phyloP scores from a whole-genome alignment of 1,139 yeast genomes.

The Sugiyamaella xylanicola region DNA sequence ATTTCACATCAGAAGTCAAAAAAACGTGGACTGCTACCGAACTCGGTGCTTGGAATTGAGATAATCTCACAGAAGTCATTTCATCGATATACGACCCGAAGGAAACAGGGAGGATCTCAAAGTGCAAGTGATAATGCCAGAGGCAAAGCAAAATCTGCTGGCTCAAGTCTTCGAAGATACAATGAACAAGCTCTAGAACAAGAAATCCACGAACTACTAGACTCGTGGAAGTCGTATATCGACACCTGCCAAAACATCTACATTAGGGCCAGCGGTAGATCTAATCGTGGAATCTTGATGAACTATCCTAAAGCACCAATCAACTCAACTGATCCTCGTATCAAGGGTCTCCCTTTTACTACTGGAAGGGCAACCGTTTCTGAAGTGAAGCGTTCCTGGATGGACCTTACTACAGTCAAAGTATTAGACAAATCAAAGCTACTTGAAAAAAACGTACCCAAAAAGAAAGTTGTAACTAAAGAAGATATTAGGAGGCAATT shows the following conservation, averaged over 20 bases:
- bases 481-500: slow-evolving; percentile 23
- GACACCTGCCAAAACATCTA: slow-evolving; percentile 68
- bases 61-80: slow-evolving; percentile 79
- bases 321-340: slow-evolving; percentile 34
- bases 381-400: slow-evolving; percentile 86
- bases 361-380: slow-evolving; percentile 84
- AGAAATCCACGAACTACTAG: slow-evolving; percentile 71
- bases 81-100: slow-evolving; percentile 92
- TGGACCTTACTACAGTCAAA: slow-evolving; percentile 64
- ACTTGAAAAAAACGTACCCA: slow-evolving; percentile 50
- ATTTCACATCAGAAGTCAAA: slow-evolving; percentile 68
- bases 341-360: slow-evolving; percentile 74
- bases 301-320: slow-evolving; percentile 61
- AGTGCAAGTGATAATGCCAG: slow-evolving; percentile 87
- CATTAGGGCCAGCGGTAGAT: slow-evolving; percentile 78
- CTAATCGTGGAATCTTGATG: slow-evolving; percentile 64
- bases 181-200: slow-evolving; percentile 81
- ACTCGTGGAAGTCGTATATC: slow-evolving; percentile 62
- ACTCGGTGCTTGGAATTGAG: slow-evolving; percentile 49
- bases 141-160: slow-evolving; percentile 97
- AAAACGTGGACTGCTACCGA: slow-evolving; percentile 49
- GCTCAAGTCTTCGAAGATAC: slow-evolving; percentile 83
- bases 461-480: slow-evolving; percentile 36
- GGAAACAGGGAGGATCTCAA: slow-evolving; percentile 98
- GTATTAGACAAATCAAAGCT: slow-evolving; percentile 30